Evolutionary conservation across 306 rosid genomes (phyloP).

Genomic region (Pterocarpus santalinus): DNA sequence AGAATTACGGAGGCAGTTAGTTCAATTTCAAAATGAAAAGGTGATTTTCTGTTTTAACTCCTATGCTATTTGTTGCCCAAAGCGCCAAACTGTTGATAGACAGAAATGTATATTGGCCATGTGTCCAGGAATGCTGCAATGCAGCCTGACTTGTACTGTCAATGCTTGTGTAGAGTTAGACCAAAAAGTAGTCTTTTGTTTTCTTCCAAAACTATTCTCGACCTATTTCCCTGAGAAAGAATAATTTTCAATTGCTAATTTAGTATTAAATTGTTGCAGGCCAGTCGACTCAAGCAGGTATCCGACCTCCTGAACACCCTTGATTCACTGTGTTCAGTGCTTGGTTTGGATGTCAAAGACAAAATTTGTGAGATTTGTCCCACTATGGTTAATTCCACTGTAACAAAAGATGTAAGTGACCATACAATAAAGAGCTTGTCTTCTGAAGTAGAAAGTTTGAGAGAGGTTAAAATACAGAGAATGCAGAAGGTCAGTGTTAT

Average conservation of each 20-base stretch:
- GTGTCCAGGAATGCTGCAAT: slow-evolving; percentile 26
- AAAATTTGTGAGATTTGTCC: slow-evolving; percentile 51
- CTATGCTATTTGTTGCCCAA: background rate
- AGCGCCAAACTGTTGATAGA: slow-evolving; percentile 5
- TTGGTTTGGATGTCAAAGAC: slow-evolving; percentile 51
- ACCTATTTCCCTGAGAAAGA: background rate
- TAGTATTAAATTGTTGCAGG: slow-evolving; percentile 49
- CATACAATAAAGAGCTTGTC: slow-evolving; percentile 58
- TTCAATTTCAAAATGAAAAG: slow-evolving; percentile 69
- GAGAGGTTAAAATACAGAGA: slow-evolving; percentile 70
- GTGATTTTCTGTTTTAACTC: slow-evolving; percentile 46
- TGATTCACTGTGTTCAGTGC: slow-evolving; percentile 50
- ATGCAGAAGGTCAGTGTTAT: slow-evolving; percentile 62
- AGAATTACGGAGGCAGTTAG: slow-evolving; percentile 55
- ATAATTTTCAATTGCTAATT: slow-evolving; percentile 8
- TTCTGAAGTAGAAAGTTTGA: slow-evolving; percentile 56
- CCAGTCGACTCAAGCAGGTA: slow-evolving; percentile 59
- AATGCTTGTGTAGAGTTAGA: slow-evolving; percentile 1
- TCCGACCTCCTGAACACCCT: slow-evolving; percentile 53
- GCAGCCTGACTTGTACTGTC: background rate
- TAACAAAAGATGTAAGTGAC: slow-evolving; percentile 55
- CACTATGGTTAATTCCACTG: slow-evolving; percentile 47
- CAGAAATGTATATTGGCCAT: slow-evolving; percentile 22
- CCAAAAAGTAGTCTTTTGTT: slow-evolving; percentile 3
- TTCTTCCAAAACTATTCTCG: slow-evolving; percentile 9